phyloP scores from a whole-genome alignment of 2,329 filamentous ascomycete species.

The Colletotrichum theobromicola region DNA sequence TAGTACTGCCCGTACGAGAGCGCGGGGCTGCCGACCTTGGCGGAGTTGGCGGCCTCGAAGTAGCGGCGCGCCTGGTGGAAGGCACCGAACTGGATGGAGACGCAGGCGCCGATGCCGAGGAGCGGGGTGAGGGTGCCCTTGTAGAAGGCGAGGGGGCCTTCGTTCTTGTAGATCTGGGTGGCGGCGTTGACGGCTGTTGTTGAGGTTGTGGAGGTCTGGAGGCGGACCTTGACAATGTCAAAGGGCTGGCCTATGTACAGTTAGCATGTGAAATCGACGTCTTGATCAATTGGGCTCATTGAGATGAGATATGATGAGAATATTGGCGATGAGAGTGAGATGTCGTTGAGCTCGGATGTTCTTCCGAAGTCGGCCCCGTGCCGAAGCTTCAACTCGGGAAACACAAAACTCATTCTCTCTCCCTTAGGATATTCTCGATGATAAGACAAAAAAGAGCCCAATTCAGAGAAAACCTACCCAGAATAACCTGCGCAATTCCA shows the following conservation, averaged over 20 bases:
- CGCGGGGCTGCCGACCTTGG: conserved; percentile 53
- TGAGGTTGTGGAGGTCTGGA: conserved; percentile 89
- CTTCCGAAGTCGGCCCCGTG: neutral
- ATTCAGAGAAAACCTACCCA: conserved; percentile 65
- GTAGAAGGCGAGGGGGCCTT: conserved; percentile 93
- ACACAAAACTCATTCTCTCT: neutral
- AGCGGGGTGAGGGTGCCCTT: conserved; percentile 96
- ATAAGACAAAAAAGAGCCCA: neutral
- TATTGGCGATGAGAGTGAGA: neutral
- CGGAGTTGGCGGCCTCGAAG: conserved; percentile 79
- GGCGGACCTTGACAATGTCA: conserved; percentile 96
- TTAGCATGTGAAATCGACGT: neutral
- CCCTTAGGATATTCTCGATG: neutral
- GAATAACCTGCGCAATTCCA: conserved; percentile 90
- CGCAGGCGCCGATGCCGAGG: conserved; percentile 94
- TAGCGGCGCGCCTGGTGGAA: conserved; percentile 91
- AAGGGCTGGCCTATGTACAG: conserved; percentile 65
- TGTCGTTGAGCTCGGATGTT: neutral
- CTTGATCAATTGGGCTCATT: neutral
- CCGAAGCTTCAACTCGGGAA: neutral
- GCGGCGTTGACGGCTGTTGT: conserved; percentile 81
- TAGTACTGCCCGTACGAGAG: conserved; percentile 90
- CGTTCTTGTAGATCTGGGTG: conserved; percentile 81
- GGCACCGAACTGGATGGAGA: conserved; percentile 97
- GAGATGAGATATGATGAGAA: neutral